Conservation (phyloP, 306 rosid genomes). For the Lupinus albus region DNA sequence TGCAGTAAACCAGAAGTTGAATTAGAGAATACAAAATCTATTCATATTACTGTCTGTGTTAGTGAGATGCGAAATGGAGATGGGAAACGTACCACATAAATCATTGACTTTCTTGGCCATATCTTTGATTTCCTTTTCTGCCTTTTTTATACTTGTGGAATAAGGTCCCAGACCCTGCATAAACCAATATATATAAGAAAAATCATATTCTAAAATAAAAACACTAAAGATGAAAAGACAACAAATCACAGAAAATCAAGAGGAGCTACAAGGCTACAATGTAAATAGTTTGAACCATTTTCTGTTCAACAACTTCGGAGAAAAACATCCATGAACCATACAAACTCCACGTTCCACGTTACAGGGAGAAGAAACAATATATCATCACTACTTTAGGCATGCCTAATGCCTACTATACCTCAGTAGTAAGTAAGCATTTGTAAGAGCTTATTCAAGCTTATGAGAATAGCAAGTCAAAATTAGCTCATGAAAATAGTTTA, state of each 20-base stretch:
- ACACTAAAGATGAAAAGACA: background rate
- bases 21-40: background rate
- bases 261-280: background rate
- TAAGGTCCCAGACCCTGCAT: conserved; percentile 83
- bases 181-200: conserved; percentile 1
- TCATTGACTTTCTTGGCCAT: conserved; percentile 85
- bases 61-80: conserved; percentile 3
- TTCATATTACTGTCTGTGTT: background rate
- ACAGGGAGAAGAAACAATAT: background rate
- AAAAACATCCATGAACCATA: conserved; percentile 4
- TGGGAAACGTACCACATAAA: conserved; percentile 59
- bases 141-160: conserved; percentile 65
- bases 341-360: background rate
- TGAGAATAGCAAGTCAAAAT: no score
- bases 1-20: conserved; percentile 10
- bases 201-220: background rate
- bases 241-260: background rate
- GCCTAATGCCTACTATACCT: background rate
- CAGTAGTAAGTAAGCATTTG: background rate
- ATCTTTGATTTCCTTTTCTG: conserved; percentile 76
- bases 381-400: background rate
- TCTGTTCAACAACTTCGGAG: background rate
- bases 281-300: background rate
- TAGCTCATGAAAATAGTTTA: no score
- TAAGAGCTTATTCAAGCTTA: no score